Conservation (phyloP, 2,329 filamentous ascomycete genomes). For the Metarhizium humberi region DNA sequence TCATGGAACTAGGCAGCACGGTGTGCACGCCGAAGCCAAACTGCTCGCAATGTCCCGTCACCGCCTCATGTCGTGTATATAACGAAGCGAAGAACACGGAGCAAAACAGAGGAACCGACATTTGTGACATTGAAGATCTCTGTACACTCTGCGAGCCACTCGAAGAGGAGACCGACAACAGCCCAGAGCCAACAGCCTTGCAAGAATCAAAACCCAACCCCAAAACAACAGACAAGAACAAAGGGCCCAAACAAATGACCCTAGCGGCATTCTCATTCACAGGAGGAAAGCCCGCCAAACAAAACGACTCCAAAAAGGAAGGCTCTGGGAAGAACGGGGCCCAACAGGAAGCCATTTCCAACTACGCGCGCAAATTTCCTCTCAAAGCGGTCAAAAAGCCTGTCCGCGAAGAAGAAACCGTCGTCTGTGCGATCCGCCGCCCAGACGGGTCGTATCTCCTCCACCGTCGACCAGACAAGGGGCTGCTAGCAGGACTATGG, state of each 20-base stretch:
- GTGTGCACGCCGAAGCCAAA: conserved; percentile 51
- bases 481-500: conserved; percentile 46
- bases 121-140: conserved; percentile 39
- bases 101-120: conserved; percentile 12
- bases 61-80: conserved; percentile 40
- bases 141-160: conserved; percentile 40
- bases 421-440: conserved; percentile 43
- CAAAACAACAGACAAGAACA: conserved; percentile 6
- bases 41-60: conserved; percentile 42
- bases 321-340: conserved; percentile 7
- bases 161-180: conserved; percentile 22
- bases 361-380: conserved; percentile 42
- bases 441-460: conserved; percentile 36
- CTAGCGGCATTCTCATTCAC: conserved; percentile 27
- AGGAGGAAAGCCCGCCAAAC: conserved; percentile 5
- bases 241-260: conserved; percentile 19
- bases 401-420: conserved; percentile 39
- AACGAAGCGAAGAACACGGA: conserved; percentile 29
- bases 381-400: conserved; percentile 42
- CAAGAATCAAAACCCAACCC: background rate
- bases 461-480: conserved; percentile 41
- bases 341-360: conserved; percentile 27
- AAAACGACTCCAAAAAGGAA: background rate
- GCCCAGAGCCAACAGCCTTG: conserved; percentile 11
- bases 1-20: conserved; percentile 58